Evolutionary conservation across 164 flowering plant species (phyloP).

Genomic region (Cinnamomum micranthum): DNA sequence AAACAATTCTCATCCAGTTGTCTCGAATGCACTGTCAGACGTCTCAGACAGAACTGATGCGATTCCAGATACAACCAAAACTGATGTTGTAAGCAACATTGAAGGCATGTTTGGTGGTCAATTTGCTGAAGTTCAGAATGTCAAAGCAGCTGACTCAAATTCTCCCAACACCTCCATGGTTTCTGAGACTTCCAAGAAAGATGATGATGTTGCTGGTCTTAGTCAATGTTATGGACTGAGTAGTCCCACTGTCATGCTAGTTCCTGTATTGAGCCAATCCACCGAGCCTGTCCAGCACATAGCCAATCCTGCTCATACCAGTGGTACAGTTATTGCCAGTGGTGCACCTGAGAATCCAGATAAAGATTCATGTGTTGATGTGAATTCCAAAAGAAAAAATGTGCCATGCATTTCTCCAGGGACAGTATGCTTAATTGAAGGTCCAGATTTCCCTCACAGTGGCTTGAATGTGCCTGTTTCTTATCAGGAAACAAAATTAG

Average conservation of each 20-base stretch:
- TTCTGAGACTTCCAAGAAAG: neutral
- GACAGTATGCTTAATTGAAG: neutral
- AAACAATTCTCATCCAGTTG: constrained; percentile 3
- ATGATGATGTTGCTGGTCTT: neutral
- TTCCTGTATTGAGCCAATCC: neutral
- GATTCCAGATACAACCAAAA: neutral
- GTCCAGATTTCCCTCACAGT: neutral
- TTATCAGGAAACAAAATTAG: neutral
- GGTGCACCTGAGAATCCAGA: constrained; percentile 1
- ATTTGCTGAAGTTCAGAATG: neutral
- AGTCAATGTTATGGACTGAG: neutral
- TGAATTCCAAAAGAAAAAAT: neutral
- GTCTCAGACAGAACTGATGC: neutral
- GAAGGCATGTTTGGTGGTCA: neutral
- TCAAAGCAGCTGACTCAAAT: neutral
- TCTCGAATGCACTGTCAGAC: constrained; percentile 11
- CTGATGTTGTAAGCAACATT: neutral
- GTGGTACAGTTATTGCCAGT: neutral
- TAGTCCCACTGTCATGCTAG: neutral
- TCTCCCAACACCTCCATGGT: neutral
- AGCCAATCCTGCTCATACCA: neutral
- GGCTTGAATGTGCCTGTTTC: neutral
- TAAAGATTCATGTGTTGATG: constrained; percentile 5
- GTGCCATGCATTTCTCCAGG: neutral
- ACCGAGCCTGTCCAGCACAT: neutral